A percentile compares a stretch with the other conserved stretches of the same genome.
phyloP scores from a whole-genome alignment of 805 yeast species.

The Ogataea paradorogensis region DNA sequence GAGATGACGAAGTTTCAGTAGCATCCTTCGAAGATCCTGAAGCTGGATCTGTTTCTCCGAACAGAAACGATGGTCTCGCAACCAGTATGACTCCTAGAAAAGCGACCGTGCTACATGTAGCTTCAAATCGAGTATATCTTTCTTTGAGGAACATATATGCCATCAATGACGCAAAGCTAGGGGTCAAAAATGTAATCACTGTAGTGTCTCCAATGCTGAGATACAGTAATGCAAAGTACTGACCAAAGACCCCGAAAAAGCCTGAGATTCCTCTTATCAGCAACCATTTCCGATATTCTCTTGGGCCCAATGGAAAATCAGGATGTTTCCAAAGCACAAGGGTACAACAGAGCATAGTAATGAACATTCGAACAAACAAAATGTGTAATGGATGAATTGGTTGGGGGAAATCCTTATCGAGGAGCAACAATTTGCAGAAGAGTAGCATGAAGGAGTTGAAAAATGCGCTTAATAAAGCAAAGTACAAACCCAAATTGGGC shows the following conservation, averaged over 20 bases:
- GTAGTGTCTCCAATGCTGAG: constrained; percentile 79
- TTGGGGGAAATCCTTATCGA: constrained; percentile 53
- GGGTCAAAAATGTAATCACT: constrained; percentile 73
- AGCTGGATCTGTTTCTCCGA: constrained; percentile 38
- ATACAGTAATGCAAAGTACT: constrained; percentile 71
- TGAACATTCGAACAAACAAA: constrained; percentile 69
- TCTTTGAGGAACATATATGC: constrained; percentile 71
- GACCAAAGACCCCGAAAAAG: constrained; percentile 74
- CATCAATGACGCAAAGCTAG: constrained; percentile 69
- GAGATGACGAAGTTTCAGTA: constrained; percentile 51
- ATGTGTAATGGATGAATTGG: constrained; percentile 80
- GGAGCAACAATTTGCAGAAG: constrained; percentile 69
- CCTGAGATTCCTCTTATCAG: constrained; percentile 69
- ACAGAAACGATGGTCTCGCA: constrained; percentile 75
- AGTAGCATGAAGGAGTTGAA: constrained; percentile 77
- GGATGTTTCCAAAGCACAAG: constrained; percentile 40
- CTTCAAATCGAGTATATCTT: constrained; percentile 62
- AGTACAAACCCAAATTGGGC: constrained; percentile 53
- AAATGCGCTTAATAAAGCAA: constrained; percentile 61
- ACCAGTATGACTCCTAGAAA: constrained; percentile 74
- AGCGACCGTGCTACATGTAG: constrained; percentile 64
- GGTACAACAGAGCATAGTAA: constrained; percentile 62
- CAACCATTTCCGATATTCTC: constrained; percentile 50
- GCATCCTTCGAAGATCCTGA: constrained; percentile 19
- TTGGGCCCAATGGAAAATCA: constrained; percentile 70